Evolutionary conservation across 345 rosid genomes (phyloP).

Genomic region (Salix dunnii): DNA sequence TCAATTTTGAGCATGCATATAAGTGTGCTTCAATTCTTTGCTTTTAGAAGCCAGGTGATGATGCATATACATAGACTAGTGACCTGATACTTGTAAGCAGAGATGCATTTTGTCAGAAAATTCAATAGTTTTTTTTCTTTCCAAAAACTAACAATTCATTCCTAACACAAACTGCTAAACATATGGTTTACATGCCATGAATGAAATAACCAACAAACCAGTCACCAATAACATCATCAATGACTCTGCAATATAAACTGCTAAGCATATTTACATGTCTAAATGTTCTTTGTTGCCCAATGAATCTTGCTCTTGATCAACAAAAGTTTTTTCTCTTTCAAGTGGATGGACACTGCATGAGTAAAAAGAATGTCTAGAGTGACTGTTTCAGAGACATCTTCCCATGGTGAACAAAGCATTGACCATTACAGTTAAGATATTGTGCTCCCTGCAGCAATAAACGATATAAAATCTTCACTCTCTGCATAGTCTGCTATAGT

Average conservation of each 20-base stretch:
- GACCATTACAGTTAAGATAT: not conserved
- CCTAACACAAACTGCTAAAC: not conserved
- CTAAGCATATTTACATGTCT: not conserved
- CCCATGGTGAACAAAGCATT: not conserved
- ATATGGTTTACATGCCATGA: no score
- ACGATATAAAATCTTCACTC: no score
- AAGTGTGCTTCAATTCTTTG: no score
- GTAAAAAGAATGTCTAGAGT: not conserved
- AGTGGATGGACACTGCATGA: not conserved
- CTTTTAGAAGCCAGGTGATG: no score
- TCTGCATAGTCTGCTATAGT: not conserved
- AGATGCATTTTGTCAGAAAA: no score
- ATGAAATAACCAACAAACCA: not conserved
- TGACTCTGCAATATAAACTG: not conserved
- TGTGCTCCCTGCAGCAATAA: not conserved
- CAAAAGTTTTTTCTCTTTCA: not conserved
- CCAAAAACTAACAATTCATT: not conserved
- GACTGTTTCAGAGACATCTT: not conserved
- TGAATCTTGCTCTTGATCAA: not conserved
- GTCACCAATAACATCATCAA: not conserved
- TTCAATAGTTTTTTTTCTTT: no score
- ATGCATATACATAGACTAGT: no score
- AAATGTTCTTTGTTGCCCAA: not conserved
- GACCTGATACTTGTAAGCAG: no score
- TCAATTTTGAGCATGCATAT: no score